These are phyloP conservation scores for Usnea hakonensis DNA, from an alignment of 495 filamentous ascomycete genomes.

Conservation along the genomic window DNA sequence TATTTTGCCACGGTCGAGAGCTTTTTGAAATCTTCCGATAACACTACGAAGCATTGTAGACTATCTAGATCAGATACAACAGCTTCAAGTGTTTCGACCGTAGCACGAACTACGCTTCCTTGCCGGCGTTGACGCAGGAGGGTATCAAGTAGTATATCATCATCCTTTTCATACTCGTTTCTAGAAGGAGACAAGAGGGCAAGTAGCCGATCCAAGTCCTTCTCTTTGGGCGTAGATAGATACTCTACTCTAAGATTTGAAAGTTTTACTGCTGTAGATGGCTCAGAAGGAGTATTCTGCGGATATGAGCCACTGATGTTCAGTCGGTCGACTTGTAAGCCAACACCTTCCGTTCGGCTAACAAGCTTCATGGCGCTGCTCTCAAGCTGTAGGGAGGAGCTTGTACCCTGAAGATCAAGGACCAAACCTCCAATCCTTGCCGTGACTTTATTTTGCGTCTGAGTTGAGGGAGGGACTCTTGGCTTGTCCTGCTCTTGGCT, in stretches of 20 bases:
- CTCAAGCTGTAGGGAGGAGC: constrained; percentile 62
- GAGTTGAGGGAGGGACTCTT: constrained; percentile 31
- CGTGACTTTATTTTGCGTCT: constrained; percentile 56
- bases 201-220: constrained; percentile 73
- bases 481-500: constrained; percentile 24
- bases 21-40: constrained; percentile 70
- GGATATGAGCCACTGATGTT: constrained; percentile 62
- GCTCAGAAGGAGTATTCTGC: constrained; percentile 39
- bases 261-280: constrained; percentile 47
- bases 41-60: constrained; percentile 53
- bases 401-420: constrained; percentile 65
- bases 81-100: constrained; percentile 52
- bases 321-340: constrained; percentile 66
- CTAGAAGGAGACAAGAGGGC: constrained; percentile 85
- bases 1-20: constrained; percentile 88
- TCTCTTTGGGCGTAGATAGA: constrained; percentile 60
- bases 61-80: constrained; percentile 51
- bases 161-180: constrained; percentile 81
- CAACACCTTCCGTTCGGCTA: constrained; percentile 58
- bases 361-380: constrained; percentile 76
- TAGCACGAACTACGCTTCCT: constrained; percentile 72
- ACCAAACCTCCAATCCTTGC: constrained; percentile 67
- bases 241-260: constrained; percentile 67
- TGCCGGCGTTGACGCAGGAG: constrained; percentile 83
- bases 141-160: constrained; percentile 92